Percentiles rank a stretch among this genome's conserved stretches.
phyloP scores from a whole-genome alignment of 768 basidiomycete genomes.

The Neoboletus magnificus region DNA sequence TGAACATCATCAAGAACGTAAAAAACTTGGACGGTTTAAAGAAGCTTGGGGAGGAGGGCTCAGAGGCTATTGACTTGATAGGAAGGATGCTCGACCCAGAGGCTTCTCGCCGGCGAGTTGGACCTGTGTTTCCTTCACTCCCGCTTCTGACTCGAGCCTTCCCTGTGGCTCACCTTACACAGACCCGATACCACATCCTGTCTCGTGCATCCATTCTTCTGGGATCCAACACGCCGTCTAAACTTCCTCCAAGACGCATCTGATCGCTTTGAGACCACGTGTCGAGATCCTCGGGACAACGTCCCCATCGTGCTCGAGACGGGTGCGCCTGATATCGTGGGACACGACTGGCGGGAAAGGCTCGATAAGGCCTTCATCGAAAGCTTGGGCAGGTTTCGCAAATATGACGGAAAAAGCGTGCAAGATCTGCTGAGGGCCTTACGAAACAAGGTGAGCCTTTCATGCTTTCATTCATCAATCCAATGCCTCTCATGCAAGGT shows the following conservation, averaged over 20 bases:
- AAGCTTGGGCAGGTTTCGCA: slow-evolving; percentile 94
- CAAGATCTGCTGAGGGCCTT: slow-evolving; percentile 91
- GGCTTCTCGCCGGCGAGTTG: slow-evolving; percentile 67
- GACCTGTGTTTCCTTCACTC: neutral
- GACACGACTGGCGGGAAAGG: slow-evolving; percentile 84
- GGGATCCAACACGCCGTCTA: slow-evolving; percentile 82
- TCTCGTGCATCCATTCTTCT: slow-evolving; percentile 94
- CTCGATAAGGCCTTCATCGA: slow-evolving; percentile 90
- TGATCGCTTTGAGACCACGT: slow-evolving; percentile 98
- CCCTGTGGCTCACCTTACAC: neutral
- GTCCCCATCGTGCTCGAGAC: slow-evolving; percentile 73
- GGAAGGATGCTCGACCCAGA: slow-evolving; percentile 73
- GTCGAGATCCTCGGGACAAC: slow-evolving; percentile 81
- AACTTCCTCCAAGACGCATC: slow-evolving; percentile 97
- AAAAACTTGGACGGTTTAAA: slow-evolving; percentile 71
- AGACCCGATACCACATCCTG: slow-evolving; percentile 89
- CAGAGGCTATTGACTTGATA: slow-evolving; percentile 86
- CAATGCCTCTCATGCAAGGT: slow-evolving; percentile 8
- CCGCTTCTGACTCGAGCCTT: slow-evolving; percentile 2
- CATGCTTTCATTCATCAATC: neutral
- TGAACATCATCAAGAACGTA: slow-evolving; percentile 84
- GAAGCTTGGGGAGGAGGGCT: slow-evolving; percentile 87
- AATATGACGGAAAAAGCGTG: slow-evolving; percentile 89
- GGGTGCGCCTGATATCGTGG: slow-evolving; percentile 67
- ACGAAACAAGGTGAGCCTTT: slow-evolving; percentile 79